Base-by-base conservation (phyloP, 768 basidiomycete genomes). In the Tephrocybe rancida region DNA sequence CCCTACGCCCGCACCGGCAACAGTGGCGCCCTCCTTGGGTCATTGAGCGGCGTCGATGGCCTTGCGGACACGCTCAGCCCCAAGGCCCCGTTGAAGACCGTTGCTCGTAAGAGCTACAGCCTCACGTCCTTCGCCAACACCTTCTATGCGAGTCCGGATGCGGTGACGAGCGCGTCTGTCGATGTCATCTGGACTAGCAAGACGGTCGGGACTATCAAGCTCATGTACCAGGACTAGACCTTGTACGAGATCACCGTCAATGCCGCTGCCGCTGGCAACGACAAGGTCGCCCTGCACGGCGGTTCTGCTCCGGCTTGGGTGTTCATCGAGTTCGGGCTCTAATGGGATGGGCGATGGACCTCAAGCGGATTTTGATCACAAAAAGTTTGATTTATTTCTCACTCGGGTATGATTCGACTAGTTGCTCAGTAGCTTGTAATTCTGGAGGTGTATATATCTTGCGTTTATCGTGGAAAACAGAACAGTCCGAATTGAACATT, bases 301-400 rank as follows among this genome's bases (percentile, higher is more conserved):
- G 78, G 78, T 0, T 63, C 60, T 13, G 77, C 78, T 9, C 79
- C 79, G 5, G 74, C 77, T 9, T 81, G 75, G 75, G 71, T 72
- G 13, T 81, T 79, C 66, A 66, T 81, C 47, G 79, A 81, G 13
- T 69, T 54, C 52, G 47, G 46, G 39, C 42, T 58, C 9, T 62
- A 30, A 55, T 22, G 16, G 35, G 39, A 41, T 21, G n/a, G 11
- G 9, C 5, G 21, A 41, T 38, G 37, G 39, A 41, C 8, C 26
- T n/a, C n/a, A 11, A 34, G 35, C 29, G 30, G 19, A 18, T 34
- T 10, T 18, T 18, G 35, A 25, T n/a, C n/a, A n/a, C n/a, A 38
- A 24, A 37, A 5, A 6, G 18, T 48, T 48, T 10, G 34, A 35
- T 35, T 25, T 35, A 30, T 48, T 48, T 8, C 37, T 34, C n/a